Base-by-base conservation (phyloP, 1,284 basidiomycete species). In the Cutaneotrichosporon sp. region DNA sequence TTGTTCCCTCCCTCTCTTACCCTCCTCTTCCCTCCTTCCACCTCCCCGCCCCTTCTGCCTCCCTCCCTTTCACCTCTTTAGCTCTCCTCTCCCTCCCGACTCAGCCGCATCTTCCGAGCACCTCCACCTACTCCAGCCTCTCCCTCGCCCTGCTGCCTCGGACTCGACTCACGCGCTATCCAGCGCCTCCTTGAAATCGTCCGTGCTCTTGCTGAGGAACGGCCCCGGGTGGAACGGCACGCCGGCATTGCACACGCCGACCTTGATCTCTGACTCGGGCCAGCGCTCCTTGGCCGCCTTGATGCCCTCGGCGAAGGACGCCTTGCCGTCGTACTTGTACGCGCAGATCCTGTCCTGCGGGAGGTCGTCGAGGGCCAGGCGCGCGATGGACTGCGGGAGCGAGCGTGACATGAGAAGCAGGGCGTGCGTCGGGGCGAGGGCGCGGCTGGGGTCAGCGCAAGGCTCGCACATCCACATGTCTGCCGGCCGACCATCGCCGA, bases 391-490 rank as follows among this genome's bases (percentile, higher is more conserved):
- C 14, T 59, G 65, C 0, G 75, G 76, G 10, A 78, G 67, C 5
- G 77, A 76, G 50, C 79, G 74, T 10, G 75, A 75, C 46, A 80
- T 68, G 53, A 80, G 69, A 27, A 78, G 60, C 60, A 80, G 67
- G 16, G 69, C 64, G 68, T 80, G 76, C 8, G 75, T 75, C 6
- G 68, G 55, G 2, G 71, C 65, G 52, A 79, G 71, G 1, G 71
- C 67, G n/a, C 67, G 65, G 22, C 69, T 71, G 60, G 22, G 25
- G 51, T 54, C 20, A 55, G 58, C 24, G 29, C n/a, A n/a, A n/a
- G n/a, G n/a, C n/a, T n/a, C n/a, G n/a, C n/a, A n/a, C n/a, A n/a
- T n/a, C n/a, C n/a, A n/a, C n/a, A n/a, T n/a, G n/a, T n/a, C n/a
- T n/a, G n/a, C 29, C 4, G 29, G 29, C 29, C 29, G 29, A 29